A percentile compares a stretch with the other conserved stretches of the same genome.
These are phyloP conservation scores for Calendula officinalis DNA, from an alignment of 129 eudicot genomes.

Conservation along the genomic window DNA sequence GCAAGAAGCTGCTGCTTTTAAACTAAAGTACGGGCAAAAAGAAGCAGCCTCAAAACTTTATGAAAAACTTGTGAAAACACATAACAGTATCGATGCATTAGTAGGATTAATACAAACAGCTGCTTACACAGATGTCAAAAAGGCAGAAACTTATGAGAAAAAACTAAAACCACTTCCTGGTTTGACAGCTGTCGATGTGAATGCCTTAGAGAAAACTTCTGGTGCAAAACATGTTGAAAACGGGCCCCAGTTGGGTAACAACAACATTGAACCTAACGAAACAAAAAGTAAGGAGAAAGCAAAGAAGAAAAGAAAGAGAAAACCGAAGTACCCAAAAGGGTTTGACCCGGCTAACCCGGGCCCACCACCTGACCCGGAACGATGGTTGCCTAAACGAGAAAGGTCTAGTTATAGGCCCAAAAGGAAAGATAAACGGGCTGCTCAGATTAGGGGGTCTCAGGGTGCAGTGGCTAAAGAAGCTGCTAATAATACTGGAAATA, in stretches of 20 bases:
- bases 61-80: slow-evolving; percentile 81
- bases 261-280: slow-evolving; percentile 41
- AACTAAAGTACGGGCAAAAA: slow-evolving; percentile 77
- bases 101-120: slow-evolving; percentile 79
- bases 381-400: slow-evolving; percentile 94
- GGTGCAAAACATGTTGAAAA: slow-evolving; percentile 71
- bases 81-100: slow-evolving; percentile 62
- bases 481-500: slow-evolving; percentile 20
- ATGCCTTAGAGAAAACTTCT: slow-evolving; percentile 78
- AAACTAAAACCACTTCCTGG: slow-evolving; percentile 78
- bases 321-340: slow-evolving; percentile 90
- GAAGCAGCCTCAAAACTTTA: slow-evolving; percentile 70
- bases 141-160: slow-evolving; percentile 86
- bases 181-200: slow-evolving; percentile 65
- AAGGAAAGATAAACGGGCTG: slow-evolving; percentile 87
- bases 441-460: slow-evolving; percentile 90
- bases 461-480: slow-evolving; percentile 84
- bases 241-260: slow-evolving; percentile 37
- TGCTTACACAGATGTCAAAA: slow-evolving; percentile 69
- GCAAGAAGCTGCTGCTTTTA: slow-evolving; percentile 86
- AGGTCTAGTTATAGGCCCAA: slow-evolving; percentile 87
- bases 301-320: slow-evolving; percentile 91
- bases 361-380: slow-evolving; percentile 92
- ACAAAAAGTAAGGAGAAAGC: slow-evolving; percentile 65
- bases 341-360: slow-evolving; percentile 92